Base-by-base conservation (phyloP, 2,329 filamentous ascomycete genomes). In the Colletotrichum aenigma region DNA sequence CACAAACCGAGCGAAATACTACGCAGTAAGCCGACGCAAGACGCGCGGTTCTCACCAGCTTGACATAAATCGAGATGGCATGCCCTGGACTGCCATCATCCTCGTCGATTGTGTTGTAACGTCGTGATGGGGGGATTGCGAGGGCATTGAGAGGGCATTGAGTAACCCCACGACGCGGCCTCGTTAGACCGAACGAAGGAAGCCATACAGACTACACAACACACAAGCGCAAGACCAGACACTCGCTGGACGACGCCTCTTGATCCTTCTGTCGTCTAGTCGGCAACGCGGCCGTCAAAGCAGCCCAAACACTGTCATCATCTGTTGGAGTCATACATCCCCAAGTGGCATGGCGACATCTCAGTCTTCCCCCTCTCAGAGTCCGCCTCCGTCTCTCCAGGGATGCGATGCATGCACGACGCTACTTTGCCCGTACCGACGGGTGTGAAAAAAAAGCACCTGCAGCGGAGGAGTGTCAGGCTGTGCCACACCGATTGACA, bases 401-500 rank as follows among this genome's bases (percentile, higher is more conserved):
- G 58, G 28, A 38, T 18, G 28, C 62, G 68, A 34, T 64, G 55
- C 43, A 52, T 52, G 10, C 43, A 52, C 43, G 10, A 38, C 24
- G 55, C 55, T 58, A 58, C 16, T 48, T 52, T 38, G 62, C 28
- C 24, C 34, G 34, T 43, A 34, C 34, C 8, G 26, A 43, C 43
- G 43, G 43, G n/a, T 21, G 21, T 28, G 16, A 56, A 28, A 52
- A 52, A 68, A 30, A 32, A 30, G 24, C 24, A 60, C 34, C 58
- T 52, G 58, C 28, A 38, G 18, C 61, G n/a, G 43, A 58, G 4
- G 26, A 21, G 16, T 32, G 64, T 64, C 74, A 28, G 64, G 64
- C 70, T 75, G 58, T 69, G 74, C 65, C 74, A 75, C 73, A 69
- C 70, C 58, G 34, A 69, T 43, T 38, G 18, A 18, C 34, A 61